Percentiles rank a stretch among this genome's conserved stretches.
Evolutionary conservation across 495 filamentous ascomycete species (phyloP).

Genomic region (Lepidopterella palustris): DNA sequence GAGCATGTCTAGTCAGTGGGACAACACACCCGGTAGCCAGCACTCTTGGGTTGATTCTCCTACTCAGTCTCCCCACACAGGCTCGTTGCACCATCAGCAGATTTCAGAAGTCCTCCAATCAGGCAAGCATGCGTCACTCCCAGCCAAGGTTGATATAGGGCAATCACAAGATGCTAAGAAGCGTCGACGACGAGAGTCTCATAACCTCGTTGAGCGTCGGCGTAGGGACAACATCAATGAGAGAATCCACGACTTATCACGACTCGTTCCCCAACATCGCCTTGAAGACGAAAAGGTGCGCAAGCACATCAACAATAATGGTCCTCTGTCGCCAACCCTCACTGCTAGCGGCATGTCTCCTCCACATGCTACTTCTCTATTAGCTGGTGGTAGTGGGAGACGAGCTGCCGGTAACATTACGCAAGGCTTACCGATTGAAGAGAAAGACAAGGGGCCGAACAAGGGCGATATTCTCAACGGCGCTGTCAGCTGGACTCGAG

Average conservation of each 20-base stretch:
- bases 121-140: constrained; percentile 63
- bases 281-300: constrained; percentile 95
- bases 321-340: constrained; percentile 74
- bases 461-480: constrained; percentile 98
- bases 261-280: constrained; percentile 84
- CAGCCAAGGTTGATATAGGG: constrained; percentile 56
- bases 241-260: constrained; percentile 90
- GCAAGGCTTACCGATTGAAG: constrained; percentile 82
- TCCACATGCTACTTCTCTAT: constrained; percentile 77
- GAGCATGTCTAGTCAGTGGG: constrained; percentile 75
- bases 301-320: constrained; percentile 87
- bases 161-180: constrained; percentile 86
- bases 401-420: constrained; percentile 86
- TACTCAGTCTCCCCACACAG: constrained; percentile 48
- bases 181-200: constrained; percentile 81
- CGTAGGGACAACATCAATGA: constrained; percentile 98
- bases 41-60: constrained; percentile 78
- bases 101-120: constrained; percentile 66
- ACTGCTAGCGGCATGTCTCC: constrained; percentile 55
- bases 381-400: constrained; percentile 77
- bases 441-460: constrained; percentile 98
- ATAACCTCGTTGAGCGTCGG: constrained; percentile 92
- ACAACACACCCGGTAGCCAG: constrained; percentile 68
- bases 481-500: constrained; percentile 91
- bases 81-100: constrained; percentile 46